These are phyloP conservation scores for Homolaphlyctis polyrhiza DNA, from an alignment of 371 early-diverging fungal species.

Conservation along the genomic window DNA sequence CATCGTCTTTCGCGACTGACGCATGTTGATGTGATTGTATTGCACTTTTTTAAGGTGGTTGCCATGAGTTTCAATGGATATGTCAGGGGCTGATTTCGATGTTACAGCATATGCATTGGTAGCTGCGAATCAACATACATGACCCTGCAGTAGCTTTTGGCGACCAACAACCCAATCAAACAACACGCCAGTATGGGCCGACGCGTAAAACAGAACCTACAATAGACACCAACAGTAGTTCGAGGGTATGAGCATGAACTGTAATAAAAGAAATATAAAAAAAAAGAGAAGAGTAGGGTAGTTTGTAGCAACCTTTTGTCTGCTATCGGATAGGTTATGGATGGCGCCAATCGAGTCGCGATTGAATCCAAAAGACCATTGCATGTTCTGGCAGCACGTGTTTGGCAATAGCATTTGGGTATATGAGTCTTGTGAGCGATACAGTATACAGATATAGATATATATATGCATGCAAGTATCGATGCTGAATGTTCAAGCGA, in stretches of 20 bases:
- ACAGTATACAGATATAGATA: no score
- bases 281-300: neutral
- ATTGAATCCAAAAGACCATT: constrained; percentile 36
- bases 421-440: no score
- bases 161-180: constrained; percentile 26
- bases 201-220: constrained; percentile 33
- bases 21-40: constrained; percentile 26
- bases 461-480: no score
- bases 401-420: no score
- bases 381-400: constrained; percentile 16
- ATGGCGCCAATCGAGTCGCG: constrained; percentile 22
- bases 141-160: constrained; percentile 38
- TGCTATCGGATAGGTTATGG: constrained; percentile 24
- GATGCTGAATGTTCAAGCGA: no score
- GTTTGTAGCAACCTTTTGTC: constrained; percentile 6
- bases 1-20: constrained; percentile 29
- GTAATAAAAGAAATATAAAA: no score
- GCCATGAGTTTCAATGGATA: neutral
- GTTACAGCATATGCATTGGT: neutral
- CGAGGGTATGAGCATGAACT: no score
- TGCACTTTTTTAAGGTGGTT: constrained; percentile 31
- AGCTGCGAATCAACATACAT: constrained; percentile 19
- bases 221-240: no score
- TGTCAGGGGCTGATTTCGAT: neutral
- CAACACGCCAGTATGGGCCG: constrained; percentile 38